Evolutionary conservation across 345 rosid genomes (phyloP).

Genomic region (Odontarrhena argentea): DNA sequence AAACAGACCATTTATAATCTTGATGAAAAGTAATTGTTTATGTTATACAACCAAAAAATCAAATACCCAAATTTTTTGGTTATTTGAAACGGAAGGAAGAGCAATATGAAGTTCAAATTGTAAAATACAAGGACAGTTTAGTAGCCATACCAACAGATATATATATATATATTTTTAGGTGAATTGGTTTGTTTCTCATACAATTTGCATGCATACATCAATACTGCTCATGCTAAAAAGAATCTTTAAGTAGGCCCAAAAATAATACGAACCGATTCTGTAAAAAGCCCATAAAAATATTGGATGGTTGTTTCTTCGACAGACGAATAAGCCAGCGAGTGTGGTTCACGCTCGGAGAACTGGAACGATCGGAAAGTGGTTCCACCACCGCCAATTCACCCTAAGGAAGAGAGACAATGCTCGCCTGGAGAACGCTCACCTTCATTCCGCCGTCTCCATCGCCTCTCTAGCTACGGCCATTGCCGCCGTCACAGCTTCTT

Average conservation of each 20-base stretch:
- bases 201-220: too few species aligned
- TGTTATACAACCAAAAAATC: too few species aligned
- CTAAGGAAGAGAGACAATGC: constrained; percentile 39
- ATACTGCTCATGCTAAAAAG: too few species aligned
- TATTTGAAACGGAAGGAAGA: too few species aligned
- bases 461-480: constrained; percentile 43
- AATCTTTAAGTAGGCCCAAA: constrained; percentile 1
- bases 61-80: too few species aligned
- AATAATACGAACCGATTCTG: not conserved
- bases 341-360: constrained; percentile 32
- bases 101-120: too few species aligned
- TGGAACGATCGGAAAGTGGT: constrained; percentile 40
- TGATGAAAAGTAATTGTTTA: too few species aligned
- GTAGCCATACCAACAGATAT: too few species aligned
- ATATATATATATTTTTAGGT: too few species aligned
- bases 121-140: too few species aligned
- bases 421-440: constrained; percentile 38
- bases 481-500: constrained; percentile 41
- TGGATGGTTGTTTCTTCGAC: not conserved
- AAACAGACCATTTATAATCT: too few species aligned
- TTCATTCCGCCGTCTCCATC: constrained; percentile 37
- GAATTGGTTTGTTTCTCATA: too few species aligned
- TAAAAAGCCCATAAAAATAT: constrained; percentile 9
- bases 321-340: constrained; percentile 31
- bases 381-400: constrained; percentile 37